phyloP scores from a whole-genome alignment of 345 rosid genomes.

The Eucalyptus regnans region DNA sequence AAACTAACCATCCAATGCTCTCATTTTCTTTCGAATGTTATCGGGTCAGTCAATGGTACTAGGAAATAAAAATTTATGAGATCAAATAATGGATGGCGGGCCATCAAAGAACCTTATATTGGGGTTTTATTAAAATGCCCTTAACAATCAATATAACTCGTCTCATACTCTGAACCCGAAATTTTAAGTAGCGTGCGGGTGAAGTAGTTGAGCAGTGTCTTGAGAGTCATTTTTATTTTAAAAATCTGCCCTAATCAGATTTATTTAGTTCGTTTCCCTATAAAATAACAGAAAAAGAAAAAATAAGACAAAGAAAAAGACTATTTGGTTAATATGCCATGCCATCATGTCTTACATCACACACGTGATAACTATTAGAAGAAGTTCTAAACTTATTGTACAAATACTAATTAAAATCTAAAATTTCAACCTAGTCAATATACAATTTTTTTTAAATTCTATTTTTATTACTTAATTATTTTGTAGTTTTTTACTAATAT shows the following conservation, averaged over 20 bases:
- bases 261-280: neutral
- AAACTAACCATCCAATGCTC: neutral
- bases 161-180: neutral
- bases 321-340: neutral
- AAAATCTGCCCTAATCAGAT: neutral
- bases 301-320: neutral
- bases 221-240: neutral
- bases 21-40: neutral
- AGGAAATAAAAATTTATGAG: neutral
- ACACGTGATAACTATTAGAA: neutral
- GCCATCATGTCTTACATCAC: neutral
- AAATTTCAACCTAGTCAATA: too few species aligned
- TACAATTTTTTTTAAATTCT: too few species aligned
- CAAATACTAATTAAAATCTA: too few species aligned
- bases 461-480: too few species aligned
- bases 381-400: neutral
- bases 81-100: neutral
- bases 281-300: neutral
- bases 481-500: too few species aligned
- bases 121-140: neutral
- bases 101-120: neutral
- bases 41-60: neutral
- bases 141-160: neutral
- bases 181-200: neutral
- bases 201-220: neutral